phyloP scores from a whole-genome alignment of 75 land plant genomes.

The Sequoiadendron giganteum region DNA sequence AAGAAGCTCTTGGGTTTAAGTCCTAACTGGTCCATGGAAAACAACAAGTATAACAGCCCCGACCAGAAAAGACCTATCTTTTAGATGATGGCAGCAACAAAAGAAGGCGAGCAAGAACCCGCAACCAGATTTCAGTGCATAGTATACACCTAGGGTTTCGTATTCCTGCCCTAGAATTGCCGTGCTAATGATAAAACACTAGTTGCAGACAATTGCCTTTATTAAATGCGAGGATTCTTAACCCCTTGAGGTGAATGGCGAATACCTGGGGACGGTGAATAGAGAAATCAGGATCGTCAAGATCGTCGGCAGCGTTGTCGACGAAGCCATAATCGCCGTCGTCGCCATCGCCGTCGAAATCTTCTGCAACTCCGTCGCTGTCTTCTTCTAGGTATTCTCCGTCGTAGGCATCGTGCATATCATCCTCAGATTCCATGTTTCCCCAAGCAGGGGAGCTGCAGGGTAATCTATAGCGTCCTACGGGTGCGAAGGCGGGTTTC shows the following conservation, averaged over 20 bases:
- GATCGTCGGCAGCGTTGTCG: constrained; percentile 6
- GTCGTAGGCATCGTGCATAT: constrained; percentile 10
- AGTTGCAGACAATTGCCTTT: neutral
- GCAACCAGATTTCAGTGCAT: neutral
- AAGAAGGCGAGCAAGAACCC: too few species aligned
- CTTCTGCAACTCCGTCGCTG: neutral
- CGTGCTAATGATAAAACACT: neutral
- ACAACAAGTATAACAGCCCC: too few species aligned
- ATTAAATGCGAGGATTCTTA: neutral
- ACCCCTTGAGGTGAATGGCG: neutral
- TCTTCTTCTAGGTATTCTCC: constrained; percentile 4
- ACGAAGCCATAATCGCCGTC: constrained; percentile 7
- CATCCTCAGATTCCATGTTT: constrained; percentile 8
- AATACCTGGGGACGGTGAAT: neutral
- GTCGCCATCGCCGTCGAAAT: neutral
- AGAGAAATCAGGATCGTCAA: constrained; percentile 5
- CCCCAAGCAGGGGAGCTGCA: neutral
- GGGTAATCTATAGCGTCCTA: neutral
- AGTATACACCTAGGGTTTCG: neutral
- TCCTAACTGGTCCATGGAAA: too few species aligned
- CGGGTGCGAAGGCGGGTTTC: neutral
- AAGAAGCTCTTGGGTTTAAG: too few species aligned
- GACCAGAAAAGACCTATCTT: too few species aligned
- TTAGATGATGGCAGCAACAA: neutral
- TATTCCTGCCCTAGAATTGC: neutral